Evolutionary conservation across 345 rosid genomes (phyloP).

Genomic region (Arabidopsis thaliana): DNA sequence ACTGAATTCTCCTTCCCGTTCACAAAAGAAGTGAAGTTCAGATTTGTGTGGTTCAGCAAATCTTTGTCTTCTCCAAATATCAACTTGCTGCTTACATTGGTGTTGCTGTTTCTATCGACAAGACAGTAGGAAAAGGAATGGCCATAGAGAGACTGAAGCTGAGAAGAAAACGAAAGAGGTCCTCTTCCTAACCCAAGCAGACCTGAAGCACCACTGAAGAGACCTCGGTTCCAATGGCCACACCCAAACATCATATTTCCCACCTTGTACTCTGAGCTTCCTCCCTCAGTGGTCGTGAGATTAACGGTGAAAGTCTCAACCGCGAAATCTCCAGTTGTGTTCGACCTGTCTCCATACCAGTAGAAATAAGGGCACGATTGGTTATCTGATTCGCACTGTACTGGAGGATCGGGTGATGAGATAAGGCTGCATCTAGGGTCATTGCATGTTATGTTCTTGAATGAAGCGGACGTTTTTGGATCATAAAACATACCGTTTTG

Average conservation of each 20-base stretch:
- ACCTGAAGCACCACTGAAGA: constrained; percentile 79
- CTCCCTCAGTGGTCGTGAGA: constrained; percentile 49
- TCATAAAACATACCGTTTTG: constrained; percentile 74
- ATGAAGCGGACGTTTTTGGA: constrained; percentile 67
- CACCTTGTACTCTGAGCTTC: constrained; percentile 53
- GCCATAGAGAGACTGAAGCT: constrained; percentile 75
- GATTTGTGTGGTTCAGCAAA: constrained; percentile 55
- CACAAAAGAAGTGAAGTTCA: constrained; percentile 77
- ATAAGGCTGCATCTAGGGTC: constrained; percentile 72
- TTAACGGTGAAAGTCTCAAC: constrained; percentile 78
- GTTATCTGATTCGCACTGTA: constrained; percentile 55
- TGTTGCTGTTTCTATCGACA: constrained; percentile 64
- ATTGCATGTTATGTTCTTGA: constrained; percentile 60
- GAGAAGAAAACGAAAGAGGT: constrained; percentile 80
- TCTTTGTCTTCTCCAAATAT: constrained; percentile 73
- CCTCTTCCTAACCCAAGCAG: constrained; percentile 89
- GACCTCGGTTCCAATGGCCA: constrained; percentile 88
- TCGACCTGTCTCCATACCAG: constrained; percentile 89
- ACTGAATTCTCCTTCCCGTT: constrained; percentile 43
- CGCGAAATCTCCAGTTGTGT: constrained; percentile 82
- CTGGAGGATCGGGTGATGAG: constrained; percentile 75
- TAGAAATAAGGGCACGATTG: constrained; percentile 84
- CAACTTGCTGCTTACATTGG: constrained; percentile 72
- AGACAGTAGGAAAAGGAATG: constrained; percentile 89
- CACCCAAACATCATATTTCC: constrained; percentile 87